Evolutionary conservation across 192 early-diverging fungal species (phyloP).

Genomic region (Jimgerdemannia lactiflua): DNA sequence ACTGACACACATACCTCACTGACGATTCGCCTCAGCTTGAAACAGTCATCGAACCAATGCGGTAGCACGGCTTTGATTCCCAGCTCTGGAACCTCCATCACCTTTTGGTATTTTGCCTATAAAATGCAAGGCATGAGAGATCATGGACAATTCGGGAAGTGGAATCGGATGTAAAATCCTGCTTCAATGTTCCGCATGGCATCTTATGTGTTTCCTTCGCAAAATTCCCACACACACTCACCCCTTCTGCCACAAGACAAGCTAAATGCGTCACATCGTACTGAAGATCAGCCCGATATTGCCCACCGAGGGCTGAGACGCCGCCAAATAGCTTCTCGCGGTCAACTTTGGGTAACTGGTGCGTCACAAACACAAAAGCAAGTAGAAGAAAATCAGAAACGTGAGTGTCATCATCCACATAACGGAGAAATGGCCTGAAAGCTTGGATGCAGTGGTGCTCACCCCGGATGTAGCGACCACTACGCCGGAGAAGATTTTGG

Average conservation of each 20-base stretch:
- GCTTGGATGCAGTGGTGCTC: too few species aligned
- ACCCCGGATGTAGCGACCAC: slow-evolving; percentile 38
- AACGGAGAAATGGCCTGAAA: too few species aligned
- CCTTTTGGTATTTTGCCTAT: slow-evolving; percentile 44
- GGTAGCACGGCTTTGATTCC: slow-evolving; percentile 59
- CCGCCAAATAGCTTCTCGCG: slow-evolving; percentile 34
- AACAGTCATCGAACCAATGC: slow-evolving; percentile 71
- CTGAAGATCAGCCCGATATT: slow-evolving; percentile 25
- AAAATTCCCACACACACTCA: slow-evolving; percentile 3
- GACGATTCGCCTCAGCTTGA: slow-evolving; percentile 48
- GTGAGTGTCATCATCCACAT: too few species aligned
- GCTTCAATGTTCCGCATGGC: background rate
- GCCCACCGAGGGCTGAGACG: slow-evolving; percentile 28
- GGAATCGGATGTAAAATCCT: background rate
- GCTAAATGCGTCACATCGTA: slow-evolving; percentile 43
- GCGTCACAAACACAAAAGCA: slow-evolving; percentile 1
- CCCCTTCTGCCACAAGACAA: slow-evolving; percentile 15
- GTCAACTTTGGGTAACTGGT: slow-evolving; percentile 30
- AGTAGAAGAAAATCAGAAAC: background rate
- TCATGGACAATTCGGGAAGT: background rate
- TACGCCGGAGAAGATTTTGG: slow-evolving; percentile 41
- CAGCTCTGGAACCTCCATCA: slow-evolving; percentile 36
- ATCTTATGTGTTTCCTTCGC: background rate
- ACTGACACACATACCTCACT: slow-evolving; percentile 33
- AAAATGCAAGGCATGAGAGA: slow-evolving; percentile 1